phyloP scores from a whole-genome alignment of 1,284 basidiomycete species.

The Sphaerobolus stellatus region DNA sequence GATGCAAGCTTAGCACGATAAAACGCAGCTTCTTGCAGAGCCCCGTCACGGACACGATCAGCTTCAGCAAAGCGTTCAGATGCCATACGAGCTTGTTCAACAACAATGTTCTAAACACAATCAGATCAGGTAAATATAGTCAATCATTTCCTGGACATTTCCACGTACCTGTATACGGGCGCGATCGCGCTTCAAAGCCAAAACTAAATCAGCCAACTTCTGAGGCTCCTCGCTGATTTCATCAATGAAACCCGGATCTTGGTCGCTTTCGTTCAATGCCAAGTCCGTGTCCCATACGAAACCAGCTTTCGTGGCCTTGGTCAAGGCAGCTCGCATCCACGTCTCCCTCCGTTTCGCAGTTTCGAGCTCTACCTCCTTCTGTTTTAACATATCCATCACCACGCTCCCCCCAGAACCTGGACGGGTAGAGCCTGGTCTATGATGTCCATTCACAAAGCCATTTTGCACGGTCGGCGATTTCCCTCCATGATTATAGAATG shows the following conservation, averaged over 20 bases:
- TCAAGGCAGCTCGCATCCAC: conserved; percentile 85
- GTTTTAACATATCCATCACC: conserved; percentile 73
- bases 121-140: conserved; percentile 7
- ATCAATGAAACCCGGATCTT: conserved; percentile 30
- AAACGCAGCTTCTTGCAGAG: conserved; percentile 93
- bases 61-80: conserved; percentile 81
- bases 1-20: conserved; percentile 93
- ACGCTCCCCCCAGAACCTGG: conserved; percentile 65
- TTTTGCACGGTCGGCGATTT: conserved; percentile 54
- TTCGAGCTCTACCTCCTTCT: conserved; percentile 81
- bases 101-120: conserved; percentile 58
- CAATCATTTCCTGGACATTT: neutral
- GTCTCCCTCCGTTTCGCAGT: conserved; percentile 73
- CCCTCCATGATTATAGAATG: conserved; percentile 53
- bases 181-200: conserved; percentile 88
- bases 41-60: conserved; percentile 76
- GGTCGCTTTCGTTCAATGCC: conserved; percentile 40
- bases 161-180: conserved; percentile 79
- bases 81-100: conserved; percentile 71
- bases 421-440: conserved; percentile 35
- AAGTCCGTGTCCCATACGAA: conserved; percentile 69
- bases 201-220: conserved; percentile 69
- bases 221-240: conserved; percentile 36
- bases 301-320: conserved; percentile 77
- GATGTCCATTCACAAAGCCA: conserved; percentile 44